A percentile compares a stretch with the other conserved stretches of the same genome.
phyloP scores from a whole-genome alignment of 305 asterid species.

The Solanum hybrid region DNA sequence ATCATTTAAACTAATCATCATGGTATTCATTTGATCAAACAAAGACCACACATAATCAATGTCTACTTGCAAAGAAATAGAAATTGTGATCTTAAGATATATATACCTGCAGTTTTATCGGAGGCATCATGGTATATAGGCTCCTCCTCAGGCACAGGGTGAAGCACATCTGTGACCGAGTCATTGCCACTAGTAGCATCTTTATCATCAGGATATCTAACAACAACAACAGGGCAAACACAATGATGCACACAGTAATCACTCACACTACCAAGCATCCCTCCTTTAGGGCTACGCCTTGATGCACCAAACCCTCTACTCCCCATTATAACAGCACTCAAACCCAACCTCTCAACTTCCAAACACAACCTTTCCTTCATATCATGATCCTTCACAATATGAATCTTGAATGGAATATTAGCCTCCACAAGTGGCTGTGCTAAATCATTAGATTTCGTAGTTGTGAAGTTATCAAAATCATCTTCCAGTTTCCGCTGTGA shows the following conservation, averaged over 20 bases:
- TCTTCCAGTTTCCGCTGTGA: conserved; percentile 62
- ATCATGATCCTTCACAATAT: conserved; percentile 72
- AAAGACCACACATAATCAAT: neutral
- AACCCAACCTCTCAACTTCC: conserved; percentile 78
- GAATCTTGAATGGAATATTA: conserved; percentile 57
- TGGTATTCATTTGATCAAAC: neutral
- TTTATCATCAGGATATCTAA: conserved; percentile 61
- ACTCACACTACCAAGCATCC: conserved; percentile 76
- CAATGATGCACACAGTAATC: conserved; percentile 80
- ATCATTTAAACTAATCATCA: neutral
- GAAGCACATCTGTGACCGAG: conserved; percentile 25
- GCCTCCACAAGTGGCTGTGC: conserved; percentile 66
- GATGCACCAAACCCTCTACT: conserved; percentile 76
- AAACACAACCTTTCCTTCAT: conserved; percentile 77
- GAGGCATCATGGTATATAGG: conserved; percentile 51
- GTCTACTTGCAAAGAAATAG: neutral
- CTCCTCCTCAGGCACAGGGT: conserved; percentile 72
- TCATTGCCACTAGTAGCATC: conserved; percentile 15
- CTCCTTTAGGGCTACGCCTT: conserved; percentile 45
- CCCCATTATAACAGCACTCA: conserved; percentile 73
- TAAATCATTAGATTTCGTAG: conserved; percentile 52
- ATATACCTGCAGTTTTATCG: conserved; percentile 44
- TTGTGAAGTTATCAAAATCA: conserved; percentile 58
- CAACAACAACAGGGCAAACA: conserved; percentile 71
- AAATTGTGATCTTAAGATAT: neutral